Percentiles rank a stretch among this genome's conserved stretches.
These are phyloP conservation scores for Testicularia cyperi DNA, from an alignment of 1,284 basidiomycete genomes.

Conservation along the genomic window DNA sequence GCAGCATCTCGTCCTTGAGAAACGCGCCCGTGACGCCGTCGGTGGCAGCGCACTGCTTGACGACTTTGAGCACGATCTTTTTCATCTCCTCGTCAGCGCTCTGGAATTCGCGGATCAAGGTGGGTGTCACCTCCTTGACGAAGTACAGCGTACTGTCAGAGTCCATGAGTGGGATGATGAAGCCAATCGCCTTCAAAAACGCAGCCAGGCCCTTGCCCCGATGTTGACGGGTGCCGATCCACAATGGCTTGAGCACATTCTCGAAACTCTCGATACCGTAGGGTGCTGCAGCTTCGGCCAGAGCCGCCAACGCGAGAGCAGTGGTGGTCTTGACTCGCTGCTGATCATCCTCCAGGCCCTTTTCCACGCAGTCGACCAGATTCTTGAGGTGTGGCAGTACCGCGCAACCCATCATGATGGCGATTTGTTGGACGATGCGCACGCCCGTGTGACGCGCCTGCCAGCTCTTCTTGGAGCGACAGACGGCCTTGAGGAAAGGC, in stretches of 20 bases:
- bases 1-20: slow-evolving; percentile 86
- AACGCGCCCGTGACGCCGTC: slow-evolving; percentile 65
- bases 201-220: slow-evolving; percentile 97
- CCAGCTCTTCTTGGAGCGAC: slow-evolving; percentile 98
- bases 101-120: slow-evolving; percentile 94
- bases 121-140: slow-evolving; percentile 59
- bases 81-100: slow-evolving; percentile 99
- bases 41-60: slow-evolving; percentile 97
- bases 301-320: slow-evolving; percentile 88
- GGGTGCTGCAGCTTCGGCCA: slow-evolving; percentile 94
- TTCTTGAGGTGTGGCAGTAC: slow-evolving; percentile 95
- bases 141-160: slow-evolving; percentile 68
- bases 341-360: slow-evolving; percentile 94
- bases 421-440: slow-evolving; percentile 98
- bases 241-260: slow-evolving; percentile 94
- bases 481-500: slow-evolving; percentile 97
- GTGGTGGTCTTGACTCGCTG: slow-evolving; percentile 99
- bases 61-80: slow-evolving; percentile 98
- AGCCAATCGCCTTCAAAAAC: slow-evolving; percentile 97
- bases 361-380: slow-evolving; percentile 92
- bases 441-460: slow-evolving; percentile 99
- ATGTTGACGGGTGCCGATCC: slow-evolving; percentile 96
- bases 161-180: slow-evolving; percentile 99
- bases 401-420: slow-evolving; percentile 99
- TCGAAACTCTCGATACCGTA: slow-evolving; percentile 99